Evolutionary conservation across 495 filamentous ascomycete genomes (phyloP).

Genomic region (Xylaria bambusicola): DNA sequence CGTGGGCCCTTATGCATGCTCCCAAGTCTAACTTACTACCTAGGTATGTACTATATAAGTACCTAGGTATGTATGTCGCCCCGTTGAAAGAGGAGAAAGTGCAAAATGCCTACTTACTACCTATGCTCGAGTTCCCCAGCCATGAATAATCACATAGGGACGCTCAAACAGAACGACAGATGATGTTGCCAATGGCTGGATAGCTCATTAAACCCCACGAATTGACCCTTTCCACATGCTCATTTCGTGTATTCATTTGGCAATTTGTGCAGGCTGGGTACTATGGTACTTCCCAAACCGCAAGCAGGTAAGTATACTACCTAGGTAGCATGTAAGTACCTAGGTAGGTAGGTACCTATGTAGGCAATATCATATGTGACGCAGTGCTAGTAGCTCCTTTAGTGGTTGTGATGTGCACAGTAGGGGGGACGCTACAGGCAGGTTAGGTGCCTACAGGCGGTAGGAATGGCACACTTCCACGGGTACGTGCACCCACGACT

Average conservation of each 20-base stretch:
- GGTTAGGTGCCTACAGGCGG: slow-evolving; percentile 7
- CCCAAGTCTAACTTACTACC: slow-evolving; percentile 2
- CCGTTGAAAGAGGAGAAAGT: slow-evolving; percentile 1
- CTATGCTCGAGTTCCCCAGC: no score
- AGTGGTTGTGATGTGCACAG: slow-evolving; percentile 4
- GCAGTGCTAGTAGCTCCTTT: slow-evolving; percentile 10
- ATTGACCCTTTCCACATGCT: slow-evolving; percentile 11
- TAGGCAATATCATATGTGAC: not conserved
- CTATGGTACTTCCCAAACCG: not conserved
- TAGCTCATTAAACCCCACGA: slow-evolving; percentile 5
- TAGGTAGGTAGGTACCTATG: no score
- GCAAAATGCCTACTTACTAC: no score
- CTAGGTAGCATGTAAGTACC: no score
- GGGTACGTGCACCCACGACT: slow-evolving; percentile 19
- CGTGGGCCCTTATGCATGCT: slow-evolving; percentile 9
- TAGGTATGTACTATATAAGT: not conserved
- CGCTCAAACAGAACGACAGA: not conserved
- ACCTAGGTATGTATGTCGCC: slow-evolving; percentile 11
- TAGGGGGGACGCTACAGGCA: slow-evolving; percentile 4
- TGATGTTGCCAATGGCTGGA: not conserved
- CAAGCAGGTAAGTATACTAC: not conserved
- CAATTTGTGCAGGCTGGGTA: slow-evolving; percentile 12
- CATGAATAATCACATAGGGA: not conserved
- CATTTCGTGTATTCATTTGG: slow-evolving; percentile 6
- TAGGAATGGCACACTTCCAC: slow-evolving; percentile 4